Evolutionary conservation across 345 rosid species (phyloP), one percentile per base, ranked within the genome.

Genomic region (Carallia pectinifolia): DNA sequence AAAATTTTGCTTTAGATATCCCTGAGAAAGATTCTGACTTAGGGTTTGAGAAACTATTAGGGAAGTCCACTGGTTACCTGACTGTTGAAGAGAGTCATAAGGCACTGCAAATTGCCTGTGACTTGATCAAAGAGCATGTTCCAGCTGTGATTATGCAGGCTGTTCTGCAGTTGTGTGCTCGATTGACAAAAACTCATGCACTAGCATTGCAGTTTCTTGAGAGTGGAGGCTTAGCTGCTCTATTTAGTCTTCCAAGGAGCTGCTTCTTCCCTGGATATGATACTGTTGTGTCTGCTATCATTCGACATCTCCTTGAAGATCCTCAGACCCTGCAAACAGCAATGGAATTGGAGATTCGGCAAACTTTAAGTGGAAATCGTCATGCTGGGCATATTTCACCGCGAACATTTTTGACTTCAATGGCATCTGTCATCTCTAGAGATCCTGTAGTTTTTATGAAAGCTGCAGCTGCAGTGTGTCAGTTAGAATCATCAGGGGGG

Each of bases 271-370:
- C 96, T 53, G 97, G 93, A 58, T 94, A 89, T 84, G 95, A 94
- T 67, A 86, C 87, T 67, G 97, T 94, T 81, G 90, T 90, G 70
- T 88, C 97, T 80, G 85, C 86, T 61, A 91, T 94, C 44, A 80
- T 91, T 27, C 81, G 96, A 7, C 98, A 94, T 85, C 96, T 94
- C 58, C 86, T 94, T 70, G 98, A 94, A 83, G 98, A 94, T 81
- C 95, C 98, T 69, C 98, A 88, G 76, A 94, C 96, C 36, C 85
- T 94, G 78, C 98, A 94, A 87, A 83, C 85, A 58, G 97, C 98
- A 6, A 94, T 94, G 97, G 98, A 94, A 73, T 83, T 90, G 84
- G 98, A 94, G 82, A 91, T 94, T 73, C 80, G 88, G 27, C 96
- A 91, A 84, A 83, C 85, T 65, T 81, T 94, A 75, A 85, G 84